Base-by-base conservation (phyloP, 2,329 filamentous ascomycete species). In the Alternaria gaisen region DNA sequence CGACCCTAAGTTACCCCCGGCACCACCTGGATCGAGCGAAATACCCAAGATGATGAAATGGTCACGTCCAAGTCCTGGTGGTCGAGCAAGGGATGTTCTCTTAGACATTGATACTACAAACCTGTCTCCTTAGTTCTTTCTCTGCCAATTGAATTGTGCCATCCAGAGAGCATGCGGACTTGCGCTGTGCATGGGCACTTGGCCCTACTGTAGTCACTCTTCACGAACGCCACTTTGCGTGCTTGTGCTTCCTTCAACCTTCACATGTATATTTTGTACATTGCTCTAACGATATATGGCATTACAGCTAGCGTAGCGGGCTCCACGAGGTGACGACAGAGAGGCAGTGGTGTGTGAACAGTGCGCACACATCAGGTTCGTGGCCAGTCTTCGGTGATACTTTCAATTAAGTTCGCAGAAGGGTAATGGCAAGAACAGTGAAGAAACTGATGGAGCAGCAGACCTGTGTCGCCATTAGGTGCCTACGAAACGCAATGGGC, bases 371-470 rank as follows among this genome's bases (percentile, higher is more conserved):
- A 56, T 50, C 47, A 41, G 38, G 32, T 52, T 53, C 41, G 38
- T 56, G 47, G 55, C 32, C 47, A 50, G 52, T 57, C 51, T 50
- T 42, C 18, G 5, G 59, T 63, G 42, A 57, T 42, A 60, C 53
- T 22, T 16, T 43, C 50, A 47, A 63, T 38, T 53, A 41, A 61
- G 51, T 20, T 40, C 22, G 41, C 42, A 50, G 30, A 42, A 47
- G 48, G 46, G 28, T 46, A 60, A 42, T 50, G 18, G 42, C 51
- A 47, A 56, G 42, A 30, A 32, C 14, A 42, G 48, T 20, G 12
- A 26, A 48, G 22, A n/a, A 3, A 30, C 51, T 47, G 38, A 58
- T 55, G 24, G 53, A n/a, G 43, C 1, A 14, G 18, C 16, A 53
- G 51, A 20, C 22, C 28, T 43, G 22, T 36, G 34, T 41, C 26